Evolutionary conservation across 2,329 filamentous ascomycete genomes (phyloP).

Genomic region (Fusarium cyanostomum): DNA sequence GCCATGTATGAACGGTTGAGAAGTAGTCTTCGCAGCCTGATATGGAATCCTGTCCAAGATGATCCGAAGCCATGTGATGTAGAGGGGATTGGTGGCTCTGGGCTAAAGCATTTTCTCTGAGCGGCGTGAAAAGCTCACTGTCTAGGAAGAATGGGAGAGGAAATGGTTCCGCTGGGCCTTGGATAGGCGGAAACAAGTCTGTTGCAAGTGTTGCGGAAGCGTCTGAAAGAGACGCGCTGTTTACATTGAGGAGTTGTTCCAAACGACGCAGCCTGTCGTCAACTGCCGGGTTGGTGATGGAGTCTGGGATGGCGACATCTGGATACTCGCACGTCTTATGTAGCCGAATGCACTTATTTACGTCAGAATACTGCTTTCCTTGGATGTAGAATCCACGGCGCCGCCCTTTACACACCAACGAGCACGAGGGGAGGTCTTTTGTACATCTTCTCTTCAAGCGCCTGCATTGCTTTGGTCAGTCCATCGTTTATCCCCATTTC

Average conservation of each 20-base stretch:
- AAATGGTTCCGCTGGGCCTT: neutral
- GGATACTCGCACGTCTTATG: conserved; percentile 7
- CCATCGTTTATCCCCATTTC: neutral
- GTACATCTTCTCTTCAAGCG: conserved; percentile 33
- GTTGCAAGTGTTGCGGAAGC: neutral
- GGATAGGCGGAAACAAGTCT: neutral
- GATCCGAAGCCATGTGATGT: neutral
- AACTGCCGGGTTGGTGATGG: neutral
- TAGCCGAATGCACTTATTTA: conserved; percentile 2
- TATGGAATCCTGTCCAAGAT: neutral
- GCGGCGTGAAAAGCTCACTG: conserved; percentile 4
- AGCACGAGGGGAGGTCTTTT: conserved; percentile 28
- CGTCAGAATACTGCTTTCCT: neutral
- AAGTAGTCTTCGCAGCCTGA: conserved; percentile 16
- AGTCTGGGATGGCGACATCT: neutral
- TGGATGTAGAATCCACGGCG: too few species aligned
- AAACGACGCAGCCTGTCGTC: neutral
- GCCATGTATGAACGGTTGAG: conserved; percentile 18
- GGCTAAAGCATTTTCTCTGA: conserved; percentile 4
- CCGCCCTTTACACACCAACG: conserved; percentile 23
- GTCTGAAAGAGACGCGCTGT: neutral
- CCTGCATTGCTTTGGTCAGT: conserved; percentile 1
- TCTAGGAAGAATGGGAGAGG: conserved; percentile 29
- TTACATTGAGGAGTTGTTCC: neutral
- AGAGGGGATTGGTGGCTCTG: neutral